phyloP scores from a whole-genome alignment of 495 filamentous ascomycete species.

The Penicillium diatomitis region DNA sequence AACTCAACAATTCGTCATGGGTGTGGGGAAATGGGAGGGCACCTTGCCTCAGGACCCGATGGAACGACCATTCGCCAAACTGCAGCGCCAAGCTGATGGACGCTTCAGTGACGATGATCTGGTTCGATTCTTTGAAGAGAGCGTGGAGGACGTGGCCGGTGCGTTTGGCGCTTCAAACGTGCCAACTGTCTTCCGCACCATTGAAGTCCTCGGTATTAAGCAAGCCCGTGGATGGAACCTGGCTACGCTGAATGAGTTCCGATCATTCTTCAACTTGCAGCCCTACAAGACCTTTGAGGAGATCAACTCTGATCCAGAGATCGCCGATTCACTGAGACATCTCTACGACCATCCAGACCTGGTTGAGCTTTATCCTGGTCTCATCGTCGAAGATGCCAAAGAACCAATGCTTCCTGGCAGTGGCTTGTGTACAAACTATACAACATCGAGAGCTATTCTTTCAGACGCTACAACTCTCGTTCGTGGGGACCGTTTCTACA shows the following conservation, averaged over 20 bases:
- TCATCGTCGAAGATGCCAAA: slow-evolving; percentile 77
- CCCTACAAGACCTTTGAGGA: slow-evolving; percentile 72
- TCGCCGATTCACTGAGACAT: slow-evolving; percentile 59
- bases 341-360: slow-evolving; percentile 73
- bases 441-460: slow-evolving; percentile 72
- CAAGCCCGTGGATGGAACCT: slow-evolving; percentile 78
- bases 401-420: slow-evolving; percentile 63
- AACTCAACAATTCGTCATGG: slow-evolving; percentile 47
- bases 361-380: slow-evolving; percentile 74
- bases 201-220: slow-evolving; percentile 81
- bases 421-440: slow-evolving; percentile 74
- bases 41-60: slow-evolving; percentile 51
- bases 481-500: slow-evolving; percentile 81
- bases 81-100: slow-evolving; percentile 51
- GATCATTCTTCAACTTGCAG: slow-evolving; percentile 67
- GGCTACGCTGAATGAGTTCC: slow-evolving; percentile 79
- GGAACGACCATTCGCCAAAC: slow-evolving; percentile 53
- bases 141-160: slow-evolving; percentile 50
- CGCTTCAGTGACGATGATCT: slow-evolving; percentile 58
- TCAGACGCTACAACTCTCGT: slow-evolving; percentile 83
- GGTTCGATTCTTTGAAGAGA: slow-evolving; percentile 54
- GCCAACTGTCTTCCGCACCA: slow-evolving; percentile 57
- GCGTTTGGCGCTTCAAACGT: slow-evolving; percentile 68
- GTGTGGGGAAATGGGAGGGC: slow-evolving; percentile 51
- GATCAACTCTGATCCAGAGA: slow-evolving; percentile 71